phyloP scores from a whole-genome alignment of 2,329 filamentous ascomycete species.

The Cladosporium sp. region DNA sequence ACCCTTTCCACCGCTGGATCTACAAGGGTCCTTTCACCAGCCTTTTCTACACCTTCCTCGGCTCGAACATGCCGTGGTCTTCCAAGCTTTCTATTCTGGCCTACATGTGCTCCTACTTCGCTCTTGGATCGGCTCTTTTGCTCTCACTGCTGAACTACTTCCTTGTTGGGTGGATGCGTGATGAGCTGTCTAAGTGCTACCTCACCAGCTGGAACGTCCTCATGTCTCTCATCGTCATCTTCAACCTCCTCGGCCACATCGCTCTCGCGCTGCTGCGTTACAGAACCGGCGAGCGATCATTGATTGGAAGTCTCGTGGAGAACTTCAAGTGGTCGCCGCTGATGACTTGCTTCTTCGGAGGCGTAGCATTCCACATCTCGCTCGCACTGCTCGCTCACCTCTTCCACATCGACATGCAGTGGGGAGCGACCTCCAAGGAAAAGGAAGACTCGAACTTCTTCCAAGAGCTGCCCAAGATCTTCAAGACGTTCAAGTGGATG shows the following conservation, averaged over 20 bases:
- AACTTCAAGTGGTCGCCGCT: conserved; percentile 62
- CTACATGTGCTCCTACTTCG: conserved; percentile 69
- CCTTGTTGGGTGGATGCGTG: conserved; percentile 67
- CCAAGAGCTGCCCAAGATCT: conserved; percentile 48
- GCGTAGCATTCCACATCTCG: conserved; percentile 73
- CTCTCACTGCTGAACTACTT: conserved; percentile 68
- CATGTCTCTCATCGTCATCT: conserved; percentile 60
- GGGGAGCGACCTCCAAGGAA: conserved; percentile 83
- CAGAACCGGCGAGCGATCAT: conserved; percentile 51
- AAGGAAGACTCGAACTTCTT: conserved; percentile 59
- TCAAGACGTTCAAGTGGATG: conserved; percentile 51
- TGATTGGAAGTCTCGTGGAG: conserved; percentile 48
- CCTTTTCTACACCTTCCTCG: conserved; percentile 59
- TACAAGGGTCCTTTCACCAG: conserved; percentile 62
- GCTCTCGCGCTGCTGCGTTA: conserved; percentile 61
- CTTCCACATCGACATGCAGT: conserved; percentile 81
- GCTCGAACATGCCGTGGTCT: conserved; percentile 57
- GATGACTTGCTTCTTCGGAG: conserved; percentile 80
- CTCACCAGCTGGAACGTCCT: conserved; percentile 63
- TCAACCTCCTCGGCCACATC: conserved; percentile 59
- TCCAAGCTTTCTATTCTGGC: conserved; percentile 69
- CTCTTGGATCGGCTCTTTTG: conserved; percentile 64
- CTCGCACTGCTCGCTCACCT: conserved; percentile 78
- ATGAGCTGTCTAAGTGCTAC: conserved; percentile 63
- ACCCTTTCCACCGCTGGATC: conserved; percentile 61